phyloP scores from a whole-genome alignment of 225 moss, liverwort and hornwort species.

The Pleurozium schreberi region DNA sequence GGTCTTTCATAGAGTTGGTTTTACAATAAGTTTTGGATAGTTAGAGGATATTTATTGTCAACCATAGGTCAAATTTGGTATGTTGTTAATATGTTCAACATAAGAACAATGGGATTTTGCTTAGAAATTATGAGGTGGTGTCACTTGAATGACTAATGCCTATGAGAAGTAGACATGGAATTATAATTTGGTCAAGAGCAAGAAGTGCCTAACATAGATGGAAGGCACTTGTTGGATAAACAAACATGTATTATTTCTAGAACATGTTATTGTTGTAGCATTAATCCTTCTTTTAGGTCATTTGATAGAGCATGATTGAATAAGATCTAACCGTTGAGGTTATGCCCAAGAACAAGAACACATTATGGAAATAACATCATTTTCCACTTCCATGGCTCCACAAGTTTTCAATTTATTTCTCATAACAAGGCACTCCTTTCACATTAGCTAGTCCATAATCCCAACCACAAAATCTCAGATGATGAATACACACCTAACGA shows the following conservation, averaged over 20 bases:
- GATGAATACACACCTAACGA: neutral
- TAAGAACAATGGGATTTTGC: fast-evolving
- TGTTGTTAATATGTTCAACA: fast-evolving
- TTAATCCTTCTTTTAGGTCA: neutral
- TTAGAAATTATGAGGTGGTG: neutral
- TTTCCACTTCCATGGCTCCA: fast-evolving
- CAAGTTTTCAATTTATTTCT: neutral
- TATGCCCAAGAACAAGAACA: fast-evolving
- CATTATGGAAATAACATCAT: neutral
- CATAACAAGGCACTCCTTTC: neutral
- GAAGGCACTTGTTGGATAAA: neutral
- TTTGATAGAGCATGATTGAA: neutral
- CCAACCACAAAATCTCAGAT: neutral
- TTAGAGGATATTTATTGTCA: neutral
- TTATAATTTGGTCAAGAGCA: neutral
- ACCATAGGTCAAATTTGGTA: neutral
- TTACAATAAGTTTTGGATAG: neutral
- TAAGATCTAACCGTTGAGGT: neutral
- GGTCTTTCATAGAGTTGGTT: neutral
- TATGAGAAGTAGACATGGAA: neutral
- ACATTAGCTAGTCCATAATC: neutral
- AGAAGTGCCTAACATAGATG: neutral
- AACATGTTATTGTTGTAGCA: neutral
- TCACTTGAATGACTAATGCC: neutral
- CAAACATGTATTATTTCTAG: fast-evolving